A percentile compares a stretch with the other conserved stretches of the same genome.
Conservation (phyloP, 495 filamentous ascomycete species). For the Penicillium dipodomyicola region DNA sequence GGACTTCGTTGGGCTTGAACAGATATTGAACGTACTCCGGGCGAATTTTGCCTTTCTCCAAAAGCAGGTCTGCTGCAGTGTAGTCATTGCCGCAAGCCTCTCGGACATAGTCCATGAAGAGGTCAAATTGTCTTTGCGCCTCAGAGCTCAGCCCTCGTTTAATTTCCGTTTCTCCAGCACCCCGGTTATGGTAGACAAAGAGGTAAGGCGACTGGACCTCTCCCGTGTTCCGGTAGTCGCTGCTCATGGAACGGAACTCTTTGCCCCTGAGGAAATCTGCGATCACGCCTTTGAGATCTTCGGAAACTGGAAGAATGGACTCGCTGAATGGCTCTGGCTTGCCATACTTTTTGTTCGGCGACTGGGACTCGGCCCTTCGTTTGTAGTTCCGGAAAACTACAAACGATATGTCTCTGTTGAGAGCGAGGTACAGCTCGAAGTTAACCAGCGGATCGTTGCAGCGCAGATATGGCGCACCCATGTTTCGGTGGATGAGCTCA, state of each 20-base stretch:
- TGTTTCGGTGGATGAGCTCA: conserved; percentile 4
- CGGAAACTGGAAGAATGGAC: conserved; percentile 12
- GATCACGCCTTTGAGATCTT: conserved; percentile 7
- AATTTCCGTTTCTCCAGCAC: neutral
- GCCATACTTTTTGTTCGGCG: neutral
- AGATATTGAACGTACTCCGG: conserved; percentile 23
- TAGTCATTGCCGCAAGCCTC: conserved; percentile 15
- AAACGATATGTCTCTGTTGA: conserved; percentile 27
- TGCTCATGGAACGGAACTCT: neutral
- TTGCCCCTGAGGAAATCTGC: neutral
- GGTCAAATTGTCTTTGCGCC: conserved; percentile 6
- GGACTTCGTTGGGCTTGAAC: conserved; percentile 20
- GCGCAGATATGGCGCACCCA: conserved; percentile 2
- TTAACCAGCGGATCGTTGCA: conserved; percentile 19
- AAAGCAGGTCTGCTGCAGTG: conserved; percentile 18
- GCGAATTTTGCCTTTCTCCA: conserved; percentile 23
- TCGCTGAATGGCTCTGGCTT: conserved; percentile 14
- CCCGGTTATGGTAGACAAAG: conserved; percentile 8
- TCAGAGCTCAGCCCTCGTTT: neutral
- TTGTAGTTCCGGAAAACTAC: conserved; percentile 23
- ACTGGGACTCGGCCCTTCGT: neutral
- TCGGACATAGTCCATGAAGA: conserved; percentile 12
- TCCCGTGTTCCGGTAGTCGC: neutral
- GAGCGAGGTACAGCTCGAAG: conserved; percentile 30
- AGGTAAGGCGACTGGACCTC: conserved; percentile 5